phyloP scores from a whole-genome alignment of 495 filamentous ascomycete genomes.

The Trypethelium eluteriae region DNA sequence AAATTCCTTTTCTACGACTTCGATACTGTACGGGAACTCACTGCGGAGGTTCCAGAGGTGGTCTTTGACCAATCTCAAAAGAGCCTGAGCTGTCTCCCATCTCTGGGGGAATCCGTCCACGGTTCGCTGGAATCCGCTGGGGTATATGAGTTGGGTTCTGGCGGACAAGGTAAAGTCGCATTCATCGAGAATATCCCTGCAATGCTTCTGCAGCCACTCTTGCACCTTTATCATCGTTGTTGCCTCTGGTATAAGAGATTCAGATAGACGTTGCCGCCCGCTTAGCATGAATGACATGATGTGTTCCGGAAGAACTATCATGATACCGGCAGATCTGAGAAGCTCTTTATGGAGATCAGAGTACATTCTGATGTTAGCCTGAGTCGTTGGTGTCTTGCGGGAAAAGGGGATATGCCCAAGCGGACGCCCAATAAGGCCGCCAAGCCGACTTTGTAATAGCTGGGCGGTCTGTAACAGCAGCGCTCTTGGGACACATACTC shows the following conservation, averaged over 20 bases:
- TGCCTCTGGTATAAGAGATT: conserved; percentile 38
- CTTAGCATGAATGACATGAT: conserved; percentile 61
- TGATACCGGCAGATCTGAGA: conserved; percentile 42
- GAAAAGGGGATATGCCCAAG: conserved; percentile 60
- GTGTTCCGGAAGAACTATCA: conserved; percentile 62
- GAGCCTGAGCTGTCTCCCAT: conserved; percentile 46
- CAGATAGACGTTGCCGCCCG: conserved; percentile 53
- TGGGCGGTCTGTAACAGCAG: conserved; percentile 56
- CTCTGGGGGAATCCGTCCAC: conserved; percentile 52
- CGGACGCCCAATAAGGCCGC: conserved; percentile 50
- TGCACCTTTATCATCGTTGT: conserved; percentile 32
- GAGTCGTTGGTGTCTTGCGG: conserved; percentile 39
- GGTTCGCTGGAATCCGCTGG: conserved; percentile 49
- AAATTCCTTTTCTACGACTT: conserved; percentile 32
- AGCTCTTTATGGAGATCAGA: conserved; percentile 26
- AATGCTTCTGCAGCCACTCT: conserved; percentile 23
- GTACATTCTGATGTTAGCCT: conserved; percentile 34
- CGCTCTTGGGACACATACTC: conserved; percentile 57
- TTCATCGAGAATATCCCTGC: conserved; percentile 34
- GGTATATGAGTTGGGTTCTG: conserved; percentile 48
- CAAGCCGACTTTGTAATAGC: conserved; percentile 51
- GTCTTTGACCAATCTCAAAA: conserved; percentile 38
- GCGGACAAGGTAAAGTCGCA: conserved; percentile 31
- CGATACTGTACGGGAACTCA: conserved; percentile 40
- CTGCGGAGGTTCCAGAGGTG: conserved; percentile 30